Percentiles rank a stretch among this genome's conserved stretches.
phyloP scores from a whole-genome alignment of 2,329 filamentous ascomycete genomes.

The Aspergillus sergii region DNA sequence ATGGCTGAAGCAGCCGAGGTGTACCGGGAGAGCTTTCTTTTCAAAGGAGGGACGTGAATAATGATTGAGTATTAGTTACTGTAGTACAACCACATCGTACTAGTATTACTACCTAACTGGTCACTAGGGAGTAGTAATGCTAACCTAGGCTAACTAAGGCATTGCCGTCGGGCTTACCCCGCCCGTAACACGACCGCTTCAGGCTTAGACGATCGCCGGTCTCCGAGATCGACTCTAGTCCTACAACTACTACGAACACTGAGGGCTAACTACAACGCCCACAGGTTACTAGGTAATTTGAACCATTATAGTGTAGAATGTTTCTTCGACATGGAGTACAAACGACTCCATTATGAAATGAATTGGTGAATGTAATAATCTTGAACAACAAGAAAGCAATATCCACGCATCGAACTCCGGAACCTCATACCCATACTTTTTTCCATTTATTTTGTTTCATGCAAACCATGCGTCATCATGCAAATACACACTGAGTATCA shows the following conservation, averaged over 20 bases:
- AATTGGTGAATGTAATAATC: constrained; percentile 6
- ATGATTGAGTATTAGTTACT: not conserved
- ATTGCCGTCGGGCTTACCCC: constrained; percentile 13
- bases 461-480: constrained; percentile 31
- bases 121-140: not conserved
- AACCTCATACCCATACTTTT: constrained; percentile 35
- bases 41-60: not conserved
- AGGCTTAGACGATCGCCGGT: not conserved
- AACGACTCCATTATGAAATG: not conserved
- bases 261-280: not conserved
- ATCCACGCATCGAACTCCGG: constrained; percentile 35
- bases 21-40: not conserved
- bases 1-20: constrained; percentile 15
- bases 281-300: too few relatives aligned
- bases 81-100: not conserved
- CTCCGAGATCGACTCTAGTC: not conserved
- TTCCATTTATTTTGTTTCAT: constrained; percentile 21
- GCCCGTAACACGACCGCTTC: constrained; percentile 1
- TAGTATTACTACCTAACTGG: not conserved
- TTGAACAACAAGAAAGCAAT: constrained; percentile 14
- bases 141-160: constrained; percentile 13
- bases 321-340: not conserved
- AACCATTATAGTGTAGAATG: not conserved
- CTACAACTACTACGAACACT: not conserved
- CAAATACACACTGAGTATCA: constrained; percentile 24